Percentiles rank a stretch among this genome's conserved stretches.
Conservation (phyloP, 2,329 filamentous ascomycete species). For the Rutstroemia sp. region DNA sequence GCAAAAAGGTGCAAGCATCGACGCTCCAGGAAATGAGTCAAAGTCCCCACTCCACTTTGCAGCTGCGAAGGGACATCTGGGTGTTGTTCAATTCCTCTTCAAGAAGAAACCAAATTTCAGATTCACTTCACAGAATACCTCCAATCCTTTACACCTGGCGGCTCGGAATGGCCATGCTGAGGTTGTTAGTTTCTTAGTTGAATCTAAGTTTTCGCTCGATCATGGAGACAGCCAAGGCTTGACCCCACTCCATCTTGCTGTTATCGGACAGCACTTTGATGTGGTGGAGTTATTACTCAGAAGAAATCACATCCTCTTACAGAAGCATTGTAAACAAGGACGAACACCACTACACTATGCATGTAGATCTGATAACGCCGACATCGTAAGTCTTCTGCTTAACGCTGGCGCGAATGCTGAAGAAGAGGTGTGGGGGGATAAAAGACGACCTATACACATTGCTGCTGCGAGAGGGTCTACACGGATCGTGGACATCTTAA, state of each 20-base stretch:
- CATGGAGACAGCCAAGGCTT: slow-evolving; percentile 3
- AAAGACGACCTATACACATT: slow-evolving; percentile 9
- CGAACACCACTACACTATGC: slow-evolving; percentile 12
- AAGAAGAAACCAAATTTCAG: not conserved
- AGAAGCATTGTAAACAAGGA: slow-evolving; percentile 1
- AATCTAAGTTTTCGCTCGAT: slow-evolving; percentile 2
- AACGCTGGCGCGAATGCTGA: slow-evolving; percentile 6
- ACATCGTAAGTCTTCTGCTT: slow-evolving; percentile 9
- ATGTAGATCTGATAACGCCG: slow-evolving; percentile 1
- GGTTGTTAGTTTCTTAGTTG: not conserved
- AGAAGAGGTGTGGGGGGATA: not conserved
- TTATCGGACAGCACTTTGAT: not conserved
- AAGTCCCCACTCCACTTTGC: slow-evolving; percentile 7
- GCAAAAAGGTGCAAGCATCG: slow-evolving; percentile 6
- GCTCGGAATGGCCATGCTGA: not conserved
- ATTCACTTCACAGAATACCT: not conserved
- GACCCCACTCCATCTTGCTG: slow-evolving; percentile 8
- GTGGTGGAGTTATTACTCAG: slow-evolving; percentile 5
- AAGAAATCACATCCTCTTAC: not conserved
- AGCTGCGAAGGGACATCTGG: slow-evolving; percentile 2
- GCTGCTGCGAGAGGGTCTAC: slow-evolving; percentile 6
- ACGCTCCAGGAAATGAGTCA: slow-evolving; percentile 3
- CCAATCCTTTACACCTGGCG: not conserved
- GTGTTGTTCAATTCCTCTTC: slow-evolving; percentile 3
- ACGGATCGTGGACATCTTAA: not conserved